These are phyloP conservation scores for Zygoascus sp. DNA, from an alignment of 1,139 yeast species.

Conservation along the genomic window DNA sequence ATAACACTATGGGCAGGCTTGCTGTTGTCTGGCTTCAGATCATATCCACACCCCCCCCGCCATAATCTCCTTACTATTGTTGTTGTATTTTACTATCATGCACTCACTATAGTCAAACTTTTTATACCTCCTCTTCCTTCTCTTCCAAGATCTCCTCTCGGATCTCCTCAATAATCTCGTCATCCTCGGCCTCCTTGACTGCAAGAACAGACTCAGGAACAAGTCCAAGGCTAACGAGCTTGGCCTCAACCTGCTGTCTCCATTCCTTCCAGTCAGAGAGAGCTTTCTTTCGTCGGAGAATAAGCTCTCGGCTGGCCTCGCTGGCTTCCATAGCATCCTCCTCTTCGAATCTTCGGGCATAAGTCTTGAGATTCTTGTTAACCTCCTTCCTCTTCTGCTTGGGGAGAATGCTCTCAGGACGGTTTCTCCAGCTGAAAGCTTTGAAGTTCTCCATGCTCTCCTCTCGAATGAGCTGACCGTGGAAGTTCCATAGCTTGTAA, in stretches of 20 bases:
- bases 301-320: slow-evolving; percentile 85
- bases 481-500: slow-evolving; percentile 77
- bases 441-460: slow-evolving; percentile 79
- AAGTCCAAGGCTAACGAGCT: slow-evolving; percentile 45
- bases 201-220: slow-evolving; percentile 30
- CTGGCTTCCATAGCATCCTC: slow-evolving; percentile 95
- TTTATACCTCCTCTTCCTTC: slow-evolving; percentile 26
- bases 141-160: slow-evolving; percentile 70
- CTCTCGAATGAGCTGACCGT: slow-evolving; percentile 72
- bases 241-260: slow-evolving; percentile 55
- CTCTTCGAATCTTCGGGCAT: slow-evolving; percentile 91
- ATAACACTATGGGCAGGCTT: too few relatives aligned
- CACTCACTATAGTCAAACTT: background rate
- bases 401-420: slow-evolving; percentile 75
- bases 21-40: too few relatives aligned
- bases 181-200: slow-evolving; percentile 38
- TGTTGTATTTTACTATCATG: slow-evolving; percentile 1
- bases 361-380: slow-evolving; percentile 82
- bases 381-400: slow-evolving; percentile 84
- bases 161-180: slow-evolving; percentile 71
- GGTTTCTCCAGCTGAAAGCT: slow-evolving; percentile 95
- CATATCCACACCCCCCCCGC: too few relatives aligned
- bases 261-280: slow-evolving; percentile 84
- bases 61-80: background rate
- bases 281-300: slow-evolving; percentile 75